Evolutionary conservation across 495 filamentous ascomycete genomes (phyloP).

Genomic region (Amniculicola lignicola): DNA sequence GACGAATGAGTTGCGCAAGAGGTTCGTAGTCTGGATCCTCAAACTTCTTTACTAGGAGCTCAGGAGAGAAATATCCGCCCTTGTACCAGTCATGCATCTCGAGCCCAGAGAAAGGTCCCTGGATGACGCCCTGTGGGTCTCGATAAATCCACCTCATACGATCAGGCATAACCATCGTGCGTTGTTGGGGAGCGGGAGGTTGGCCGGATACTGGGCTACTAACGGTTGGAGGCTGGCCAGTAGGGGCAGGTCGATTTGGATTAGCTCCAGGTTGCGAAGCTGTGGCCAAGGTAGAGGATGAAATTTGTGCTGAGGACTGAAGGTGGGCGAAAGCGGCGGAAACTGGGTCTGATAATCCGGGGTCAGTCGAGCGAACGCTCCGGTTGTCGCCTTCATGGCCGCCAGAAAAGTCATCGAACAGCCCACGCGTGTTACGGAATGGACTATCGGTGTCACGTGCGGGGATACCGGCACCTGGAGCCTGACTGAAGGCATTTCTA

Average conservation of each 20-base stretch:
- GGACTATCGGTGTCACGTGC: constrained; percentile 61
- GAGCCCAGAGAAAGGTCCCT: constrained; percentile 91
- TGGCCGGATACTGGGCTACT: constrained; percentile 48
- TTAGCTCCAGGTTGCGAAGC: constrained; percentile 4
- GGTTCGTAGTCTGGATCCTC: constrained; percentile 95
- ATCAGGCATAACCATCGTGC: constrained; percentile 98
- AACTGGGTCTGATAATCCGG: constrained; percentile 15
- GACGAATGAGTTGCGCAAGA: constrained; percentile 88
- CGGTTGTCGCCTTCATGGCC: constrained; percentile 35
- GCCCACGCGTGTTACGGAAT: constrained; percentile 54
- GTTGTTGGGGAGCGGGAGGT: constrained; percentile 68
- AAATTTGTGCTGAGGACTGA: constrained; percentile 16
- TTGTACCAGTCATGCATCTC: constrained; percentile 99
- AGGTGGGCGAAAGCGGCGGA: constrained; percentile 19
- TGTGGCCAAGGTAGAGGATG: constrained; percentile 23
- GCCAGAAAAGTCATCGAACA: constrained; percentile 55
- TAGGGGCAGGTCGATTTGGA: constrained; percentile 16
- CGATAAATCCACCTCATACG: constrained; percentile 98
- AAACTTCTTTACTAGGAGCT: constrained; percentile 87
- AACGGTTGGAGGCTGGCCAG: constrained; percentile 31
- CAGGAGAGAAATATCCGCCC: constrained; percentile 92
- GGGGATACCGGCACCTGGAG: constrained; percentile 49
- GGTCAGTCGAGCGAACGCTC: background rate
- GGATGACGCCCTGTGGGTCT: constrained; percentile 84
- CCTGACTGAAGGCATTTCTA: constrained; percentile 51